A percentile compares a stretch with the other conserved stretches of the same genome.
These are phyloP conservation scores for Sphaceloma murrayae DNA, from an alignment of 2,329 filamentous ascomycete genomes.

Conservation along the genomic window DNA sequence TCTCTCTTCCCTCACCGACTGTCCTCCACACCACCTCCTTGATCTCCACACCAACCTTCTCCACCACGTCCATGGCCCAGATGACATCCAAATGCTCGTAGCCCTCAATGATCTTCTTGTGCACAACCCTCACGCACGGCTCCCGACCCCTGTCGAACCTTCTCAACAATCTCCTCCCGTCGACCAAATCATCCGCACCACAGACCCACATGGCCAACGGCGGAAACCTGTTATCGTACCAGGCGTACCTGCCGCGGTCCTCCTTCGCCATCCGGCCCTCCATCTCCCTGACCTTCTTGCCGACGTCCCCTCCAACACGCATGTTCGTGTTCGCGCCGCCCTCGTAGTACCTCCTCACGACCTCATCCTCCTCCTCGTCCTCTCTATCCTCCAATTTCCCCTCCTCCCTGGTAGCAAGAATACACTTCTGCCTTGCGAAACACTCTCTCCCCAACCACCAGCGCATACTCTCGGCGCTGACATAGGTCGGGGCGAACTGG, in stretches of 20 bases:
- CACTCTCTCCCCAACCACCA: conserved; percentile 92
- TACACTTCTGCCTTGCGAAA: conserved; percentile 77
- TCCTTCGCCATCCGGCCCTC: conserved; percentile 17
- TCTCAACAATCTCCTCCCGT: conserved; percentile 63
- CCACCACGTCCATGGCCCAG: conserved; percentile 82
- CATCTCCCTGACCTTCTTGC: conserved; percentile 6
- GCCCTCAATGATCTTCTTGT: conserved; percentile 70
- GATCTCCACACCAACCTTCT: conserved; percentile 73
- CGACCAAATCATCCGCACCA: conserved; percentile 73
- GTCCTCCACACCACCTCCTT: conserved; percentile 79
- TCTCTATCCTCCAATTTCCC: conserved; percentile 51
- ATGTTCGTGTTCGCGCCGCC: conserved; percentile 16
- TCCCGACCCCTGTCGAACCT: conserved; percentile 70
- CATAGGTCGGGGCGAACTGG: conserved; percentile 84
- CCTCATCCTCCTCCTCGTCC: conserved; percentile 35
- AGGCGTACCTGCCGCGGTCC: conserved; percentile 45
- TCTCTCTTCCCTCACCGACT: conserved; percentile 43
- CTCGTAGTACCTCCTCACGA: conserved; percentile 30
- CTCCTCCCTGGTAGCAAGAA: conserved; percentile 68
- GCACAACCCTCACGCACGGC: conserved; percentile 69
- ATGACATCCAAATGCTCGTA: conserved; percentile 94
- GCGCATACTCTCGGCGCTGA: conserved; percentile 79
- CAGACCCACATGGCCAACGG: conserved; percentile 85
- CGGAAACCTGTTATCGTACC: conserved; percentile 72
- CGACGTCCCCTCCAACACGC: neutral